Base-by-base conservation (phyloP, 2,329 filamentous ascomycete species). In the Trichoderma cornu-damae region DNA sequence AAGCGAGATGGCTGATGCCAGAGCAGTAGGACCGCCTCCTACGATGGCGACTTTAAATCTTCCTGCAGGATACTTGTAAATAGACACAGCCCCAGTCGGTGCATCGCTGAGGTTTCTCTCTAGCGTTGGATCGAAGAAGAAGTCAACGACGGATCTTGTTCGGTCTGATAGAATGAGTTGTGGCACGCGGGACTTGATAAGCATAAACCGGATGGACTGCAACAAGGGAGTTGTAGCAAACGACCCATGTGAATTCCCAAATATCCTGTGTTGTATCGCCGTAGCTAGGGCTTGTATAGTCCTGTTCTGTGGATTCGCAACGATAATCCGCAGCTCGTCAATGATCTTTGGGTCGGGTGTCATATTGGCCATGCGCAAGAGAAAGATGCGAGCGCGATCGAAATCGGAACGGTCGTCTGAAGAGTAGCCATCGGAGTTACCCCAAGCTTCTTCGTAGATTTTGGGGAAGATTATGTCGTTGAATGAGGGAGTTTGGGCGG, bases 91-190 rank as follows among this genome's bases (percentile, higher is more conserved):
- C 0, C 58, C 50, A 1, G 51, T 43, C 3, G 64, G 67, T 4
- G 60, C 30, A 1, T 65, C 65, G 1, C 61, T 59, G 3, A 66
- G 50, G 40, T 68, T 70, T 3, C 66, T 61, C 18, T 66, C 64
- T 22, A 72, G 40, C 1, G 68, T 66, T 8, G 69, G 67, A 52
- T 72, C 70, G 55, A 72, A 72, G 60, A 70, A 72, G 61, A 72
- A 72, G 59, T 71, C 68, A 14, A 70, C 59, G n/a, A 70, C 63
- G 11, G 60, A 55, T 9, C 61, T 58, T 8, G 65, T 62, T 14
- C 62, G 61, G 6, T 69, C 65, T 11, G 63, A 62, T 20, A 62
- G 61, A 7, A 65, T 63, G 16, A 57, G 51, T 16, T 66, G 60
- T 12, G 64, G 63, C 1, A 68, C 60, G 7, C 58, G 58, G 6